Conservation (phyloP, 2,329 filamentous ascomycete species). For the Phaeophleospora eucalypticola region DNA sequence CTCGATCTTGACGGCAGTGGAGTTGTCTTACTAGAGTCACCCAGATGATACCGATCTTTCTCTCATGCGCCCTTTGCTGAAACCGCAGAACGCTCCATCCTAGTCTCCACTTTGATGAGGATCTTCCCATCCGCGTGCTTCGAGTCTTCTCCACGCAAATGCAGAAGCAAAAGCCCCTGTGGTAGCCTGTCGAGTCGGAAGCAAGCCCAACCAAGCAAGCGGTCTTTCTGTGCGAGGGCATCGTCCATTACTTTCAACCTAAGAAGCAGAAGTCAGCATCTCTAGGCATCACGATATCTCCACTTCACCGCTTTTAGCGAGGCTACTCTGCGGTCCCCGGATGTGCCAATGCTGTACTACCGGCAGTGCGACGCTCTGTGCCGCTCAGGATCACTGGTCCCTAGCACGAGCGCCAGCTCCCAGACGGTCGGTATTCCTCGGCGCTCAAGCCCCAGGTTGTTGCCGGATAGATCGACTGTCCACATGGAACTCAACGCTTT, state of each 20-base stretch:
- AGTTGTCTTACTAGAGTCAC: not conserved
- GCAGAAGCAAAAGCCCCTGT: slow-evolving; percentile 72
- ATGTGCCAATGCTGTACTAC: not conserved
- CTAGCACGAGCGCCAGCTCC: slow-evolving; percentile 7
- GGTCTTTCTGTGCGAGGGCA: slow-evolving; percentile 63
- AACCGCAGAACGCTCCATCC: not conserved
- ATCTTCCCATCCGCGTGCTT: slow-evolving; percentile 63
- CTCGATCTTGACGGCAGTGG: too few relatives aligned
- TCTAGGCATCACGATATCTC: not conserved
- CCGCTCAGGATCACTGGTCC: not conserved
- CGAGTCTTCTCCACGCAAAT: slow-evolving; percentile 67
- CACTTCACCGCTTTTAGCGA: not conserved
- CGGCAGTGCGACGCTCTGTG: not conserved
- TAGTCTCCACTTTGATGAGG: slow-evolving; percentile 51
- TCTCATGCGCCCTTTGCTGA: not conserved
- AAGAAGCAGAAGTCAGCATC: slow-evolving; percentile 6
- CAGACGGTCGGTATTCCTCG: not conserved
- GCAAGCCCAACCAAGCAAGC: slow-evolving; percentile 82
- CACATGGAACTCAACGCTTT: slow-evolving; percentile 11
- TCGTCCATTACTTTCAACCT: slow-evolving; percentile 86
- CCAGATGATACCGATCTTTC: not conserved
- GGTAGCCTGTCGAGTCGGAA: slow-evolving; percentile 77
- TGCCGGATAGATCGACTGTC: too few relatives aligned
- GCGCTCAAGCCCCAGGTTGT: not conserved
- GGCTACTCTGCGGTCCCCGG: slow-evolving; percentile 1